Evolutionary conservation across 192 early-diverging fungal genomes (phyloP).

Genomic region (Backusella mclennaniae): DNA sequence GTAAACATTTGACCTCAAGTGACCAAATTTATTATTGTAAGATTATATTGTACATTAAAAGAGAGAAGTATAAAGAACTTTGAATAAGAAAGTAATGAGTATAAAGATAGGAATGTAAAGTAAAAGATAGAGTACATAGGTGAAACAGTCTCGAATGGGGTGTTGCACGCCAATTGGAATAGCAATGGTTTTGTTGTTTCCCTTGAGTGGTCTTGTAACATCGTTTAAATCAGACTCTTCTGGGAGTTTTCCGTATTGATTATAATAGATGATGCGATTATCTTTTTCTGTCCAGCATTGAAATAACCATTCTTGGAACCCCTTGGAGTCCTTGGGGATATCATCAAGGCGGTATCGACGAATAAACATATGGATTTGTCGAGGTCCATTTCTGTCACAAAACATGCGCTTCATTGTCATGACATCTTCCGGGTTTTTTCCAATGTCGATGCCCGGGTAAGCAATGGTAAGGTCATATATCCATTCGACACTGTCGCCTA

Average conservation of each 20-base stretch:
- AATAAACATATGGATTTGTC: slow-evolving; percentile 81
- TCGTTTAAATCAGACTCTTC: background rate
- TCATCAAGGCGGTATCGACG: slow-evolving; percentile 61
- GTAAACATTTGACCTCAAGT: background rate
- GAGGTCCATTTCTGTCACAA: slow-evolving; percentile 67
- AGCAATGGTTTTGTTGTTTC: background rate
- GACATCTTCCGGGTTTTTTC: slow-evolving; percentile 74
- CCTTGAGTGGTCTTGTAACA: background rate
- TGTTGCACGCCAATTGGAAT: background rate
- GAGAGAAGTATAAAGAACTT: background rate
- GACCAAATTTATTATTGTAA: background rate
- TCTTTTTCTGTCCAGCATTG: slow-evolving; percentile 85
- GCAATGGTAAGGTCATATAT: slow-evolving; percentile 91
- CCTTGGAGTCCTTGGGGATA: slow-evolving; percentile 68
- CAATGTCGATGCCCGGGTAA: slow-evolving; percentile 71
- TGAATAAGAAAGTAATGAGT: background rate
- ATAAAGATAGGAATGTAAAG: background rate
- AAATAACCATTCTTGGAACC: slow-evolving; percentile 75
- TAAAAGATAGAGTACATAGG: background rate
- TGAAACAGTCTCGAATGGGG: background rate
- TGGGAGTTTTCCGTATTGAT: slow-evolving; percentile 71
- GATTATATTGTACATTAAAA: background rate
- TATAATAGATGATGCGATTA: slow-evolving; percentile 74
- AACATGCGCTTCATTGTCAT: slow-evolving; percentile 80
- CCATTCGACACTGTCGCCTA: slow-evolving; percentile 66